A percentile compares a stretch with the other conserved stretches of the same genome.
Conservation (phyloP, 352 stramenopile genomes). For the Pythium phragmitis region DNA sequence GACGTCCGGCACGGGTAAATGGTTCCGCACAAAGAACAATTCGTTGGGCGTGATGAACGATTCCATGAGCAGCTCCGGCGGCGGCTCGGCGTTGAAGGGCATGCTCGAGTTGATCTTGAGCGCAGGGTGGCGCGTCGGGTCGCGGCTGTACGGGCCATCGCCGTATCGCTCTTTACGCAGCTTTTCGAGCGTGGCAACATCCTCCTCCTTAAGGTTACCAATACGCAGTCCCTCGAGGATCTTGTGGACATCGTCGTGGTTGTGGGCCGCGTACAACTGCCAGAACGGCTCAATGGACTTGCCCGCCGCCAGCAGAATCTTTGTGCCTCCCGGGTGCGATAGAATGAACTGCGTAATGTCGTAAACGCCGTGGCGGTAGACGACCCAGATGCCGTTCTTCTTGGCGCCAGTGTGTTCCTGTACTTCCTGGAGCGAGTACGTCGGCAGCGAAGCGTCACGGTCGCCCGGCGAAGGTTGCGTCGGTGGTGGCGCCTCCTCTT, state of each 20-base stretch:
- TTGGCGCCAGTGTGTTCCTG: constrained; percentile 69
- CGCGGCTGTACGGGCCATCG: constrained; percentile 92
- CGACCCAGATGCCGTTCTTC: constrained; percentile 90
- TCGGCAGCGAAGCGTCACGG: constrained; percentile 47
- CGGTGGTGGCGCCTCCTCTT: constrained; percentile 2
- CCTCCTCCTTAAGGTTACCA: constrained; percentile 85
- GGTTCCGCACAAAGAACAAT: constrained; percentile 97
- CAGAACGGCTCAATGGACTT: constrained; percentile 92
- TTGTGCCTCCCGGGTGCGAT: constrained; percentile 91
- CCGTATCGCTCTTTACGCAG: constrained; percentile 81
- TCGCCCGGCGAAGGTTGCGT: constrained; percentile 27
- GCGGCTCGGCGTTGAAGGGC: constrained; percentile 96
- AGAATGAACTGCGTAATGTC: constrained; percentile 96
- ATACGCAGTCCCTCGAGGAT: constrained; percentile 92
- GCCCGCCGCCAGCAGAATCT: constrained; percentile 88
- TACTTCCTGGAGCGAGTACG: constrained; percentile 68
- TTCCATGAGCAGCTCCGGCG: constrained; percentile 89
- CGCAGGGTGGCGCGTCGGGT: constrained; percentile 85
- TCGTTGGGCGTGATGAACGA: constrained; percentile 95
- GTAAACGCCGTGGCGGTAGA: constrained; percentile 94
- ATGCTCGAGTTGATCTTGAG: constrained; percentile 93
- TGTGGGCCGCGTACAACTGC: constrained; percentile 96
- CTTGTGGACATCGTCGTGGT: constrained; percentile 89
- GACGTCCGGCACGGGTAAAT: constrained; percentile 94
- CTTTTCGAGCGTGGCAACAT: constrained; percentile 85